Evolutionary conservation across 169 alveolate species (phyloP).

Genomic region (Plasmodium ovale): DNA sequence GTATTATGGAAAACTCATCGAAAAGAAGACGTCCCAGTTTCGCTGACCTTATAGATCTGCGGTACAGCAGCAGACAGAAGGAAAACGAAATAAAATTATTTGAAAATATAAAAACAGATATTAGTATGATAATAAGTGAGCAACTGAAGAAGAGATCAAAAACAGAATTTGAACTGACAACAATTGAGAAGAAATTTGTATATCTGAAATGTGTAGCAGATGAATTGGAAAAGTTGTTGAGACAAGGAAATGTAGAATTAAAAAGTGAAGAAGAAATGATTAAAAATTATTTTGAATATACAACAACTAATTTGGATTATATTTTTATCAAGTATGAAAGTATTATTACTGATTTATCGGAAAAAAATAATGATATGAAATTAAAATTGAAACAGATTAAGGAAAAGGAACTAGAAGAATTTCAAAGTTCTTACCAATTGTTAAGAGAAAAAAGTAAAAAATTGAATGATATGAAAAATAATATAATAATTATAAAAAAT

Average conservation of each 20-base stretch:
- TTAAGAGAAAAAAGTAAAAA: slow-evolving; percentile 34
- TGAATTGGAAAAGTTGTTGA: slow-evolving; percentile 51
- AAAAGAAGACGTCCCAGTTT: slow-evolving; percentile 1
- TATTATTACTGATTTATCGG: slow-evolving; percentile 40
- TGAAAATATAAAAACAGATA: slow-evolving; percentile 75
- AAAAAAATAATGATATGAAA: slow-evolving; percentile 45
- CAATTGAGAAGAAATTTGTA: slow-evolving; percentile 49
- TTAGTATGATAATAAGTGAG: slow-evolving; percentile 66
- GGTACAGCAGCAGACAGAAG: slow-evolving; percentile 23
- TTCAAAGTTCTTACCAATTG: background rate
- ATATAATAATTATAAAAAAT: slow-evolving; percentile 24
- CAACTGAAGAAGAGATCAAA: slow-evolving; percentile 48
- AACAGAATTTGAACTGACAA: slow-evolving; percentile 49
- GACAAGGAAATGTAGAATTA: slow-evolving; percentile 26
- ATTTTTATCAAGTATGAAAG: slow-evolving; percentile 46
- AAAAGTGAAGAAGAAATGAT: slow-evolving; percentile 49
- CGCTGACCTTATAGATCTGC: background rate
- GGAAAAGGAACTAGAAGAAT: slow-evolving; percentile 34
- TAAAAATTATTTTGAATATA: slow-evolving; percentile 63
- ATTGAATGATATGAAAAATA: slow-evolving; percentile 25
- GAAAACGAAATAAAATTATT: slow-evolving; percentile 70
- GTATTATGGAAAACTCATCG: slow-evolving; percentile 35
- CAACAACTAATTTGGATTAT: slow-evolving; percentile 62
- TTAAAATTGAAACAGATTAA: slow-evolving; percentile 56
- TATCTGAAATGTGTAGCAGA: slow-evolving; percentile 51